Percentiles rank a stretch among this genome's conserved stretches.
These are phyloP conservation scores for Botryotinia calthae DNA, from an alignment of 2,329 filamentous ascomycete species.

Conservation along the genomic window DNA sequence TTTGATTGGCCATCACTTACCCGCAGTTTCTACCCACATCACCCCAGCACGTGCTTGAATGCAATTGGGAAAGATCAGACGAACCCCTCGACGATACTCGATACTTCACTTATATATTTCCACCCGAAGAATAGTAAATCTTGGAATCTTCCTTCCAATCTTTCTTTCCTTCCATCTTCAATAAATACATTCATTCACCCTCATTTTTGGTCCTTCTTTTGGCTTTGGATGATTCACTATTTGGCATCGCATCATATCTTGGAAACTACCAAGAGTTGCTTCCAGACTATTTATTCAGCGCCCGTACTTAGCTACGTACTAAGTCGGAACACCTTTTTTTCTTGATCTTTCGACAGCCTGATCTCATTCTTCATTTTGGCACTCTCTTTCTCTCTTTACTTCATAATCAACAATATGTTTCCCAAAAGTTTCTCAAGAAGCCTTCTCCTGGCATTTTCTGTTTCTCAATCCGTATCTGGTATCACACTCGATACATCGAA, in stretches of 20 bases:
- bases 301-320: not conserved
- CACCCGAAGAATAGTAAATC: not conserved
- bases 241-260: not conserved
- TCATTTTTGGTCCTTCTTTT: not conserved
- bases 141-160: too few species aligned
- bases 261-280: not conserved
- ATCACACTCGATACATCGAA: slow-evolving; percentile 15
- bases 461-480: slow-evolving; percentile 3
- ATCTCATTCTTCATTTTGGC: not conserved
- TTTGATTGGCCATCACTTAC: not conserved
- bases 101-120: not conserved
- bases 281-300: not conserved
- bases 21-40: not conserved
- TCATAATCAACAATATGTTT: slow-evolving; percentile 13
- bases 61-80: not conserved
- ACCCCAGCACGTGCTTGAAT: too few species aligned
- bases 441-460: not conserved
- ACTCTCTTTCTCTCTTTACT: not conserved
- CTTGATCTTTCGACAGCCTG: too few species aligned
- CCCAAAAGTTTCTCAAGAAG: not conserved
- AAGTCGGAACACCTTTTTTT: not conserved
- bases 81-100: not conserved
- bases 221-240: not conserved
- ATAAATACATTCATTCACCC: not conserved
- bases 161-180: not conserved